Evolutionary conservation across 371 early-diverging fungal genomes (phyloP), one percentile per base, ranked within the genome.

Genomic region (Zopfochytrium polystomum): DNA sequence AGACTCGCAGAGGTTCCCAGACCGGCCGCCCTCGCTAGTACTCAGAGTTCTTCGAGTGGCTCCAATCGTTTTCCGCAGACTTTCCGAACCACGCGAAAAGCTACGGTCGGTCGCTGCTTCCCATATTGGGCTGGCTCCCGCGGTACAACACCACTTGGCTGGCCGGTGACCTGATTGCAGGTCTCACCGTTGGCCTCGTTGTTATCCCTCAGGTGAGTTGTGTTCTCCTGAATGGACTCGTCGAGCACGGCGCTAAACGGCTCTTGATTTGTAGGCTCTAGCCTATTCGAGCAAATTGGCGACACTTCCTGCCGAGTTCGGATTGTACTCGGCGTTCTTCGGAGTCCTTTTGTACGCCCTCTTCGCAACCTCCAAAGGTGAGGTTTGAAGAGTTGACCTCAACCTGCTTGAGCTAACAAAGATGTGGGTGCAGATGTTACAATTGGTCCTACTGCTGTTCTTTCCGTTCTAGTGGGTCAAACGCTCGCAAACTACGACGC

Each of bases 171-270:
- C 35, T 88, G 3, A 81, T 95, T 49, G 91, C 94, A 3, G 95
- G 93, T 42, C 48, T 87, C 15, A 93, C 94, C 0, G 88, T 93
- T 20, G 92, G 90, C 22, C 73, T 89, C 44, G 80, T 92, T 49
- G 86, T 89, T 23, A 79, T 92, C 43, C 93, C 93, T 3, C 92
- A 93, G 70, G n/a, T n/a, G n/a, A n/a, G n/a, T n/a, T n/a, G n/a
- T n/a, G n/a, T n/a, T n/a, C n/a, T n/a, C n/a, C n/a, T n/a, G n/a
- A n/a, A n/a, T n/a, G n/a, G n/a, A n/a, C n/a, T n/a, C n/a, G n/a
- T n/a, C n/a, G n/a, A n/a, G n/a, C n/a, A n/a, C n/a, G n/a, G n/a
- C n/a, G n/a, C n/a, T n/a, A n/a, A n/a, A n/a, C n/a, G n/a, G n/a
- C n/a, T n/a, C n/a, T n/a, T n/a, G n/a, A n/a, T n/a, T n/a, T n/a